Conservation (phyloP, 495 filamentous ascomycete genomes). For the Neurospora sp. region DNA sequence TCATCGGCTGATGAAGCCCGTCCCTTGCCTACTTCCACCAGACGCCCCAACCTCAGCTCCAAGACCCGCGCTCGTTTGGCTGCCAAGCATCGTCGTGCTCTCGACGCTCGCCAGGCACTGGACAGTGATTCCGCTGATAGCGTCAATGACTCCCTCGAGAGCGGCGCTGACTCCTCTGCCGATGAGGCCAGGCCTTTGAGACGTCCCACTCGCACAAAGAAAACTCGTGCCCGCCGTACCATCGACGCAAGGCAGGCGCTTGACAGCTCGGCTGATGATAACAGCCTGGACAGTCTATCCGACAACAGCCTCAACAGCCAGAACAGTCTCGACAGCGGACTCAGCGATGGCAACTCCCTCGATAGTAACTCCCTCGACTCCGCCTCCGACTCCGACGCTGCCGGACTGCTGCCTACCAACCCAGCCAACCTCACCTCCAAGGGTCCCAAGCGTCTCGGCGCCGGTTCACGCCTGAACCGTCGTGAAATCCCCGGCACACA, state of each 20-base stretch:
- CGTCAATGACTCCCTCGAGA: neutral
- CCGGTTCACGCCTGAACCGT: neutral
- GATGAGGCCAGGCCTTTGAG: neutral
- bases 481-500: neutral
- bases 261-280: neutral
- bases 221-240: neutral
- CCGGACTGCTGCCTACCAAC: neutral
- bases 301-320: neutral
- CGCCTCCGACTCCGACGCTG: neutral
- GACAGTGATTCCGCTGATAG: neutral
- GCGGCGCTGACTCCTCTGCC: neutral
- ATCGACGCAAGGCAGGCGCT: neutral
- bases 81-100: neutral
- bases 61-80: neutral
- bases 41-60: neutral
- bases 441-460: neutral
- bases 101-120: neutral
- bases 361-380: neutral
- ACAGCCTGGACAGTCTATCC: neutral
- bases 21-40: neutral
- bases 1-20: neutral
- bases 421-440: neutral
- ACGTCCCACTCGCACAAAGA: neutral
- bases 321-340: neutral
- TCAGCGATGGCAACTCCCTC: neutral